These are phyloP conservation scores for Boletus subparvulus DNA, from an alignment of 768 basidiomycete genomes.

Conservation along the genomic window DNA sequence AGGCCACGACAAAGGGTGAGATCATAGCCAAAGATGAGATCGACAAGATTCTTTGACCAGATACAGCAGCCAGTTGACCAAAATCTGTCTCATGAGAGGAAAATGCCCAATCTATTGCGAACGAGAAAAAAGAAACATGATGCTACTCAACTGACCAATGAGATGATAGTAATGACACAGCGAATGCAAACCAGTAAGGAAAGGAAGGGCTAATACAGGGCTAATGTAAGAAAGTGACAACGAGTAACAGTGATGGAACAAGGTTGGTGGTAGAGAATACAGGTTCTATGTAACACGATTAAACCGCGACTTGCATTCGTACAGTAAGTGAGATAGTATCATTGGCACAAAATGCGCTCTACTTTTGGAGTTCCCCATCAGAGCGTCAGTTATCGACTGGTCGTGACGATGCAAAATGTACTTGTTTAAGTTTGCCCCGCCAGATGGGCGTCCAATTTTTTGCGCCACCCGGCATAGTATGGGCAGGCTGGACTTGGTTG, in stretches of 20 bases:
- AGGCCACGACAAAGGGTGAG: background rate
- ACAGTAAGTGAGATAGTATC: constrained; percentile 17
- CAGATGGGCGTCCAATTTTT: constrained; percentile 50
- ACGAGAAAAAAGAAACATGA: background rate
- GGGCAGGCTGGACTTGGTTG: constrained; percentile 57
- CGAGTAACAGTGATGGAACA: constrained; percentile 8
- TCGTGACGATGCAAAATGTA: background rate
- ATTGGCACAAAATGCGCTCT: constrained; percentile 3
- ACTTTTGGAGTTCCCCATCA: constrained; percentile 10
- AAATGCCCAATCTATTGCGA: constrained; percentile 6
- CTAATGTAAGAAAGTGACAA: constrained; percentile 7
- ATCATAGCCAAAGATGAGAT: constrained; percentile 2
- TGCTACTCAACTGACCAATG: background rate
- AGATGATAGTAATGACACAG: constrained; percentile 2
- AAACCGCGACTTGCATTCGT: constrained; percentile 13
- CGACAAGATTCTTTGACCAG: background rate
- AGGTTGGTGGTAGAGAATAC: constrained; percentile 14
- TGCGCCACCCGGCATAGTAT: constrained; percentile 66
- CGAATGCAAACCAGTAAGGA: constrained; percentile 1
- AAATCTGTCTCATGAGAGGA: background rate
- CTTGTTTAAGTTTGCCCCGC: constrained; percentile 26
- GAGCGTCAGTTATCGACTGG: constrained; percentile 9
- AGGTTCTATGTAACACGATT: constrained; percentile 19
- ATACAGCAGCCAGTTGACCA: background rate
- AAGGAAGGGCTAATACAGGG: background rate